Base-by-base conservation (phyloP, 805 yeast genomes). In the Ogataea philodendri region DNA sequence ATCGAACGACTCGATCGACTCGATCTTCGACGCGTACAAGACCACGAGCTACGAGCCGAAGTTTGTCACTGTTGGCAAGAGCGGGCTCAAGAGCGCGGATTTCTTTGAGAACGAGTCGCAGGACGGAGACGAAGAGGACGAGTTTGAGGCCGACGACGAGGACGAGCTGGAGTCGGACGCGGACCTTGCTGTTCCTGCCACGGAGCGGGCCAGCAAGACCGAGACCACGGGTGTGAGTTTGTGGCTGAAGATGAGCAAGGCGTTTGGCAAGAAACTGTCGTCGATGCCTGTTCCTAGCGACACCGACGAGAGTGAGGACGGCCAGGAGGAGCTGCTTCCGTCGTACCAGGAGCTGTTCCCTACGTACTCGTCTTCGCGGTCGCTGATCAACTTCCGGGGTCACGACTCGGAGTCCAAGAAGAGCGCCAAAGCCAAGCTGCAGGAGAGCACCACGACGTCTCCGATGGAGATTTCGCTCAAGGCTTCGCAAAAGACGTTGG, bases 321-420 rank as follows among this genome's bases (percentile, higher is more conserved):
- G 55, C 9, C 63, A 53, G 23, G 57, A 46, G 3, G 80, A 76
- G 17, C 70, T 63, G 14, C 67, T 84, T 45, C 94, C 94, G 3
- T 70, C 76, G 13, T 84, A 84, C 53, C 85, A 83, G 49, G 94
- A 84, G 41, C 66, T 84, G 25, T 84, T 76, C 66, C 94, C 93
- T 21, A 62, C 65, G 35, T 72, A 72, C 7, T 20, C 49, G 2
- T 52, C 62, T 4, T 35, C 47, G 18, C 48, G 56, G 23, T 36
- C 61, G 5, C 30, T 62, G 23, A 39, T 61, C 27, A 60, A 55
- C 35, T 57, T 56, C 39, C 38, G 45, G 15, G 51, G 60, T 2
- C 51, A 49, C 32, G 54, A 51, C 4, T 43, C 47, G 8, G 41
- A 40, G n/a, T 16, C 17, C 3, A 35, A 37, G 40, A 41, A 35